A percentile compares a stretch with the other conserved stretches of the same genome.
Conservation (phyloP, 108 stramenopile genomes). For the Tribonema minus region DNA sequence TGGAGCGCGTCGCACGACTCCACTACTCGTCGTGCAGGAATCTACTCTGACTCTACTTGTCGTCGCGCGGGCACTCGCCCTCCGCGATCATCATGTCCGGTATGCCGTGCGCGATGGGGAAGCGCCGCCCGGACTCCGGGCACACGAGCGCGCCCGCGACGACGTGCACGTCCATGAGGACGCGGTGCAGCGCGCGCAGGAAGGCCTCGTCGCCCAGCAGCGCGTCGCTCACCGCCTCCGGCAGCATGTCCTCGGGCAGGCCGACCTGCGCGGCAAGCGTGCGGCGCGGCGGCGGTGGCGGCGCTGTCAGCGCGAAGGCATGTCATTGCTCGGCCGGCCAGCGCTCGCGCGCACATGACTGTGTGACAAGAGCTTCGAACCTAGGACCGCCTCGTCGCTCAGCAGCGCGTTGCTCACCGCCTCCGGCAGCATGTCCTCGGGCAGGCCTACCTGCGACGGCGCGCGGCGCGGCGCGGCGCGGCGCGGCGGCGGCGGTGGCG, state of each 20-base stretch:
- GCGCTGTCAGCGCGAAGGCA: not conserved
- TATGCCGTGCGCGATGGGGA: slow-evolving; percentile 82
- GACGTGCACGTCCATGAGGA: slow-evolving; percentile 89
- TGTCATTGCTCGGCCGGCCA: slow-evolving; percentile 68
- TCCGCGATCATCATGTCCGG: slow-evolving; percentile 79
- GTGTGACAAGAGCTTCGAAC: slow-evolving; percentile 78
- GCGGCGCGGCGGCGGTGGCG: not conserved
- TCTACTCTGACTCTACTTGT: no score
- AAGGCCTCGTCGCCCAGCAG: slow-evolving; percentile 71
- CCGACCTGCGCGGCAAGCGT: slow-evolving; percentile 64
- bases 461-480: not conserved
- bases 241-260: slow-evolving; percentile 62
- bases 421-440: slow-evolving; percentile 65
- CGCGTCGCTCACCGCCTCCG: slow-evolving; percentile 67
- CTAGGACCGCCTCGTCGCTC: slow-evolving; percentile 68
- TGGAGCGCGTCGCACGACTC: no score
- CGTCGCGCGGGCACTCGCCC: no score
- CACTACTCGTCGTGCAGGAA: no score
- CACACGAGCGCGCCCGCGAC: slow-evolving; percentile 84
- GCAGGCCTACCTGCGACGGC: slow-evolving; percentile 68
- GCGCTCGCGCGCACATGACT: slow-evolving; percentile 89
- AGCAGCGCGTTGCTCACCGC: slow-evolving; percentile 67
- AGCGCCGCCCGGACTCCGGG: slow-evolving; percentile 77
- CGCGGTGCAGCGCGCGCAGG: slow-evolving; percentile 77
- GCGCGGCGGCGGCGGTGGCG: not conserved